Percentiles rank a stretch among this genome's conserved stretches.
Evolutionary conservation across 2,329 filamentous ascomycete species (phyloP).

Genomic region (Trichoderma citrinoviride): DNA sequence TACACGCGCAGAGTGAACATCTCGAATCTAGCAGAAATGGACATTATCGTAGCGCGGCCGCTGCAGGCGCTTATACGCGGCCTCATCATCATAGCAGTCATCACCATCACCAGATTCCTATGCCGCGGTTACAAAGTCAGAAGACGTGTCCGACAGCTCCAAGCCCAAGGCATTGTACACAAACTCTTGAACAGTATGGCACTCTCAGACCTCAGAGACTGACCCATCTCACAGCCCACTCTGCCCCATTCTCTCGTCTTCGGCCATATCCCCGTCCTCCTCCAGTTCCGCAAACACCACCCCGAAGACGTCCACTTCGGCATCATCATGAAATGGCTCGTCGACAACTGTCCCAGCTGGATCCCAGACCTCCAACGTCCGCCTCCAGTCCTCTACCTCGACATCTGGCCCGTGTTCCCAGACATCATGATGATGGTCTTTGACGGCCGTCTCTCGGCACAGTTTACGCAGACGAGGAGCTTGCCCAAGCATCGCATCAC

Average conservation of each 20-base stretch:
- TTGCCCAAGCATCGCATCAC: background rate
- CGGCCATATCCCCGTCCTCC: background rate
- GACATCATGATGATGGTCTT: background rate
- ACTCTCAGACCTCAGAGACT: background rate
- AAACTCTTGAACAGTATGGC: background rate
- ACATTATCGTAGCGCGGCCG: background rate
- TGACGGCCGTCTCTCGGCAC: background rate
- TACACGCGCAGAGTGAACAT: background rate
- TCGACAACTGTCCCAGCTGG: background rate
- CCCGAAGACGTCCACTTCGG: background rate
- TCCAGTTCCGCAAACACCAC: background rate
- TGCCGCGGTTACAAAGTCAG: background rate
- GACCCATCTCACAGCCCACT: background rate
- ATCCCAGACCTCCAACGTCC: background rate
- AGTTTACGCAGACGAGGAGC: background rate
- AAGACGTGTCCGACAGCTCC: background rate
- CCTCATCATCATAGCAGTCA: background rate
- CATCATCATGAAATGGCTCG: constrained; percentile 6
- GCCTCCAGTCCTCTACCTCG: background rate
- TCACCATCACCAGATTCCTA: background rate
- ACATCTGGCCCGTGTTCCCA: background rate
- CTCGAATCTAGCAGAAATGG: background rate
- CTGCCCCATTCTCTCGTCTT: background rate
- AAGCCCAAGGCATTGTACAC: background rate
- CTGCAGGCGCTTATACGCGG: background rate